Base-by-base conservation (phyloP, 192 early-diverging fungal genomes). In the Backusella tuberculispora region DNA sequence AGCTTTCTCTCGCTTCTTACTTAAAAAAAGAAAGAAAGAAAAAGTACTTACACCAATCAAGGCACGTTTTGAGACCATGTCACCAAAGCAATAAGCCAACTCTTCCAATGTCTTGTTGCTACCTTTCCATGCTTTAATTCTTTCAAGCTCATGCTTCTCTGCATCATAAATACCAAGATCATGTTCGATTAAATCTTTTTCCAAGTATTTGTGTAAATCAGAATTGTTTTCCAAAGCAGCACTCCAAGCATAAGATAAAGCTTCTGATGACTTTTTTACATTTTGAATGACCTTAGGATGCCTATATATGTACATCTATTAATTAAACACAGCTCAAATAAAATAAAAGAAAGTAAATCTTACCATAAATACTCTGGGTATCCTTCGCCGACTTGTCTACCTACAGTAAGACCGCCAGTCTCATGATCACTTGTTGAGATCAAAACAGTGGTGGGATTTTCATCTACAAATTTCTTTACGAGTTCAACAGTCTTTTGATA, bases 161-260 rank as follows among this genome's bases (percentile, higher is more conserved):
- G 88, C 80, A 77, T 98, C 91, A 9, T 60, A 83, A 77, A 95
- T 86, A 42, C 95, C 95, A 40, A 98, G 69, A 79, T 87, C 92
- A 29, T 88, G 66, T 24, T 87, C 77, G 15, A 93, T 69, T 38
- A 97, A 87, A 3, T 84, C 89, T 37, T 88, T 81, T 82, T 78
- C 73, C 68, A 93, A 74, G 53, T 74, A 78, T 4, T 73, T 43
- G 46, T 47, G 40, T 15, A 14, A 4, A 37, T 56, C 9, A 26
- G n/a, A 5, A 40, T 63, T 15, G 5, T 34, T 9, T 15, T 24
- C 14, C n/a, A 77, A 10, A 24, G 69, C 69, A 4, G 6, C 9
- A 19, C 17, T 45, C 76, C 76, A 77, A 15, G 42, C 38, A 24
- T 56, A 14, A 21, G 71, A 72, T 10, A 80, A 46, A 7, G 29